These are phyloP conservation scores for Coprinopsis sp. DNA, from an alignment of 768 basidiomycete species.

Conservation along the genomic window DNA sequence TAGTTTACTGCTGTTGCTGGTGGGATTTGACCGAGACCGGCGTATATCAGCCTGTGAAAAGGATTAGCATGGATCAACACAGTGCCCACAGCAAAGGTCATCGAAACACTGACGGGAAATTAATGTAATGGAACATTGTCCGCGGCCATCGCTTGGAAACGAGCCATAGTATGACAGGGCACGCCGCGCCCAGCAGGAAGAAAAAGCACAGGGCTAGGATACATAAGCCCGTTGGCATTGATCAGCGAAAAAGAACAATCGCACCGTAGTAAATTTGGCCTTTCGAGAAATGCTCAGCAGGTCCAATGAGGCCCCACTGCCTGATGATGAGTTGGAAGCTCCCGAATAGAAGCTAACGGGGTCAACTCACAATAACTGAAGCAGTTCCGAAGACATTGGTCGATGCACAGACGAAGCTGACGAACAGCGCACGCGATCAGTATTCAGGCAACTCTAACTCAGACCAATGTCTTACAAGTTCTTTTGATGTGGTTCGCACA, in stretches of 20 bases:
- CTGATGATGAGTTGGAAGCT: neutral
- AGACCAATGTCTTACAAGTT: constrained; percentile 29
- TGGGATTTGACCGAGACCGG: constrained; percentile 65
- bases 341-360: neutral
- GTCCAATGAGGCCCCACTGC: constrained; percentile 67
- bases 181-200: constrained; percentile 67
- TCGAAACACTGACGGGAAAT: constrained; percentile 42
- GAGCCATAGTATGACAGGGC: constrained; percentile 60
- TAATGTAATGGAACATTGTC: constrained; percentile 59
- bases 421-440: constrained; percentile 1
- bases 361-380: constrained; percentile 56
- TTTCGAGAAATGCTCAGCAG: constrained; percentile 48
- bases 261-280: constrained; percentile 55
- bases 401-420: constrained; percentile 47
- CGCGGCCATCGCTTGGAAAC: constrained; percentile 61
- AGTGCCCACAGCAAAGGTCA: neutral
- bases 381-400: constrained; percentile 49
- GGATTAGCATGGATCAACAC: neutral
- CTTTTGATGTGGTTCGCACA: constrained; percentile 42
- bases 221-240: neutral
- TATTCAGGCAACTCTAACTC: neutral
- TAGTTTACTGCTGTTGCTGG: constrained; percentile 86
- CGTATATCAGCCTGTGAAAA: constrained; percentile 54
- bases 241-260: constrained; percentile 16
- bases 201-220: constrained; percentile 54